These are phyloP conservation scores for Fusarium euwallaceae DNA, from an alignment of 2,329 filamentous ascomycete species.

Conservation along the genomic window DNA sequence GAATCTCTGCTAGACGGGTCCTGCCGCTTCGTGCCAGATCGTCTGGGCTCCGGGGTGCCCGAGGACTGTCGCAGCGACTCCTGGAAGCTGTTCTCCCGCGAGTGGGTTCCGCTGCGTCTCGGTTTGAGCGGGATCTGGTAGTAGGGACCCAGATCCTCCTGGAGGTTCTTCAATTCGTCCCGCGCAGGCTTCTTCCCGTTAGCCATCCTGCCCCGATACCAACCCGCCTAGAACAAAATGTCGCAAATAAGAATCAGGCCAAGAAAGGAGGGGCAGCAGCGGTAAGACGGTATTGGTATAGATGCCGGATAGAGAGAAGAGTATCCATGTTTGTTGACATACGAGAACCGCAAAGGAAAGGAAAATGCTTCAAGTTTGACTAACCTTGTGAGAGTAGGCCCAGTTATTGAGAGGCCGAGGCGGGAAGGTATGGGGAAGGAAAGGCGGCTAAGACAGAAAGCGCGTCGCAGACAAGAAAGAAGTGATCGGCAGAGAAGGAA, in stretches of 20 bases:
- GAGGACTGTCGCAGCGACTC: constrained; percentile 41
- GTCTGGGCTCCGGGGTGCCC: constrained; percentile 44
- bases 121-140: constrained; percentile 47
- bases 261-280: constrained; percentile 31
- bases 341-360: background rate
- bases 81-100: constrained; percentile 42
- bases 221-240: constrained; percentile 46
- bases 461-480: constrained; percentile 32
- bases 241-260: constrained; percentile 50
- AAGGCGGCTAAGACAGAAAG: constrained; percentile 38
- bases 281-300: constrained; percentile 19
- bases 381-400: constrained; percentile 39
- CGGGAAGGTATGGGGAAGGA: constrained; percentile 44
- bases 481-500: constrained; percentile 26
- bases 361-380: constrained; percentile 15
- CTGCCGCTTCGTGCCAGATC: constrained; percentile 40
- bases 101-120: constrained; percentile 42
- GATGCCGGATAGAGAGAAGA: constrained; percentile 11
- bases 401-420: constrained; percentile 36
- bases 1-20: constrained; percentile 46
- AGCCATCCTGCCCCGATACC: constrained; percentile 51
- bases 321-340: background rate
- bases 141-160: constrained; percentile 52
- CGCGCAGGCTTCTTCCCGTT: constrained; percentile 50
- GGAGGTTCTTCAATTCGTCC: constrained; percentile 52